Conservation (phyloP, 1,139 yeast species). For the Arxiozyma telluris region DNA sequence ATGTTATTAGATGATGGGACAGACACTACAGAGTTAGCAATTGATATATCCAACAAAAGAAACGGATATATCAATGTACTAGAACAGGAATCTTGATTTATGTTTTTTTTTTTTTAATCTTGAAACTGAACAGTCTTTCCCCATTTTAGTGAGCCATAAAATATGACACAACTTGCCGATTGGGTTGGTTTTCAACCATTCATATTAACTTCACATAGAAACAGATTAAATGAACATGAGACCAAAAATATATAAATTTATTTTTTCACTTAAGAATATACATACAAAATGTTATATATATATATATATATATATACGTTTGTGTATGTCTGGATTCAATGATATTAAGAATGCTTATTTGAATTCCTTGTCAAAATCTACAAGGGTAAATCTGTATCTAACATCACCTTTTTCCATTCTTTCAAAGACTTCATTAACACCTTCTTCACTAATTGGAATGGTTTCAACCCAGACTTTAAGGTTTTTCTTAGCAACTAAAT, state of each 20-base stretch:
- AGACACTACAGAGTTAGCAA: too few relatives aligned
- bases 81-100: too few relatives aligned
- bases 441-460: conserved; percentile 42
- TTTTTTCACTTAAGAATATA: neutral
- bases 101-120: too few relatives aligned
- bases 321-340: too few relatives aligned
- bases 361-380: conserved; percentile 29
- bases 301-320: neutral
- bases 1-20: too few relatives aligned
- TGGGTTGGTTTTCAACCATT: neutral
- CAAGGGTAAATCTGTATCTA: conserved; percentile 53
- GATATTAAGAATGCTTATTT: neutral
- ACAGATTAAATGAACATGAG: too few relatives aligned
- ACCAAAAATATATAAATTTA: too few relatives aligned
- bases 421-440: conserved; percentile 42
- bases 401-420: conserved; percentile 47
- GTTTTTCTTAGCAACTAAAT: conserved; percentile 42
- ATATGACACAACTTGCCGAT: neutral
- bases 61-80: too few relatives aligned
- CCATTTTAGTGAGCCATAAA: neutral
- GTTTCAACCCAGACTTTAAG: conserved; percentile 53
- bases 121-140: neutral
- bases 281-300: too few relatives aligned
- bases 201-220: too few relatives aligned
- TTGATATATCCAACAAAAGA: too few relatives aligned